A percentile compares a stretch with the other conserved stretches of the same genome.
These are phyloP conservation scores for Funneliformis geosporum DNA, from an alignment of 192 early-diverging fungal genomes.

Conservation along the genomic window DNA sequence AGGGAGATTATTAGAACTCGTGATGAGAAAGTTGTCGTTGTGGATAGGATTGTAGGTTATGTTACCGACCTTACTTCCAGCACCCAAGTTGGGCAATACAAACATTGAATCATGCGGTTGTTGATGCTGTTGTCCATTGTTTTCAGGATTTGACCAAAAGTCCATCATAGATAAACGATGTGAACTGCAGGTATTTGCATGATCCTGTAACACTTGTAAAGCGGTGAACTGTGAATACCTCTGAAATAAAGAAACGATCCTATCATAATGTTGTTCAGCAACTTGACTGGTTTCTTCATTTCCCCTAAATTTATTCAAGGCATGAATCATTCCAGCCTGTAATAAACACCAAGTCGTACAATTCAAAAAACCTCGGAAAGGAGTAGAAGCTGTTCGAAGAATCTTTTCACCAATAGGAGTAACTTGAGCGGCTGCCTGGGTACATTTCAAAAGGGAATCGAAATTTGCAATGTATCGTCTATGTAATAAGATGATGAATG, in stretches of 20 bases:
- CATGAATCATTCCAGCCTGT: slow-evolving; percentile 28
- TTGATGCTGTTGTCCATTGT: not conserved
- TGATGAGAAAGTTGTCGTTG: not conserved
- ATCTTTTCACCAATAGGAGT: slow-evolving; percentile 7
- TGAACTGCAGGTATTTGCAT: slow-evolving; percentile 19
- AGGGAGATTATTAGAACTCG: not conserved
- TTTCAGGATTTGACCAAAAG: slow-evolving; percentile 3
- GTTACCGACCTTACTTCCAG: slow-evolving; percentile 21
- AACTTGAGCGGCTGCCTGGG: not conserved
- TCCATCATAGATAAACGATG: slow-evolving; percentile 14
- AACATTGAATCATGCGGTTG: not conserved
- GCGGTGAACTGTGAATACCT: not conserved
- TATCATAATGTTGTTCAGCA: slow-evolving; percentile 22
- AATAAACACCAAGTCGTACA: slow-evolving; percentile 32
- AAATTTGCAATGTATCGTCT: slow-evolving; percentile 11
- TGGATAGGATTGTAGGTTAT: not conserved
- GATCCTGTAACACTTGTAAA: slow-evolving; percentile 21
- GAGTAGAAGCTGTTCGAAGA: not conserved
- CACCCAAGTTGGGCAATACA: not conserved
- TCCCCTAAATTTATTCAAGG: slow-evolving; percentile 8
- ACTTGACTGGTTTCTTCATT: not conserved
- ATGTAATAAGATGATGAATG: slow-evolving; percentile 19
- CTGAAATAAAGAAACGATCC: not conserved
- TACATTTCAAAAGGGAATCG: slow-evolving; percentile 9
- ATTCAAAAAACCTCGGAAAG: slow-evolving; percentile 19